Evolutionary conservation across 345 rosid species (phyloP), one percentile per base, ranked within the genome.

Genomic region (Gynandropsis gynandra): DNA sequence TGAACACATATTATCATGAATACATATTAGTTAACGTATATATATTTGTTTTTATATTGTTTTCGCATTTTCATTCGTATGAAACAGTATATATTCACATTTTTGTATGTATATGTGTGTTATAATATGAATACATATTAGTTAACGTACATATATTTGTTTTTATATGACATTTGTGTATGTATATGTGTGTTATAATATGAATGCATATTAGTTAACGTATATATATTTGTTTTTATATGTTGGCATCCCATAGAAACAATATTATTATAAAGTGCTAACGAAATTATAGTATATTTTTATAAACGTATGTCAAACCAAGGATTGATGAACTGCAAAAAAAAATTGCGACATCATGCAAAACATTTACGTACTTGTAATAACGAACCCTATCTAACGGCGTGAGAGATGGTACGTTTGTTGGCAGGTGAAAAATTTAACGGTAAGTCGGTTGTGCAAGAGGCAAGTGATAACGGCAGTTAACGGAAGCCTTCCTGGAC

Each of bases 401-500:
- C 56, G 56, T 55, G 57, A 49, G 52, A 49, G 37, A 47, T 32
- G n/a, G 31, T 48, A 16, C 7, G 50, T 8, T 31, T 33, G 7
- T 50, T 56, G 10, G 13, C 80, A 90, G 98, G 95, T 90, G 58
- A 43, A 76, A 80, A 82, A 84, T 55, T 63, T 72, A 12, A 77
- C 83, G 1, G 53, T 82, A 11, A 41, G 42, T 10, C 69, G 76
- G 59, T 58, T 90, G 12, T 87, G 98, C 76, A 49, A 42, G n/a
- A 55, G 59, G 52, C 85, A 69, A 60, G 76, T 73, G 58, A 49
- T 87, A 47, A 77, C 89, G 7, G 89, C 80, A 1, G 93, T 84
- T 58, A 87, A 90, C 65, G 93, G 80, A 49, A 67, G 70, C 45
- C 44, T 84, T 4, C 98, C 98, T 0, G 98, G 98, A 14, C 96